Conservation (phyloP, 306 rosid species). For the Hippophae rhamnoides region DNA sequence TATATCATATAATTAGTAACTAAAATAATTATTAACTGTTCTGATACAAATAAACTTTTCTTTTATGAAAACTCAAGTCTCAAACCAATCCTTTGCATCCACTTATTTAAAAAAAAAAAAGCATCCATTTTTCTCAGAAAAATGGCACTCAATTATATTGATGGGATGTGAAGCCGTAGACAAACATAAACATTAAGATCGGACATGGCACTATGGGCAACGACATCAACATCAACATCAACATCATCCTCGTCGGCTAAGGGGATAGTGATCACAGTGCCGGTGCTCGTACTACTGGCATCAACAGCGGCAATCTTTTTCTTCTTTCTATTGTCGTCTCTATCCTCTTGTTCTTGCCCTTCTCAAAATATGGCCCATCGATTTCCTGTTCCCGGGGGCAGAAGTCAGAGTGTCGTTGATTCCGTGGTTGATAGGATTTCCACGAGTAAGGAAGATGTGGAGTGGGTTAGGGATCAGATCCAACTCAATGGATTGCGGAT, state of each 20-base stretch:
- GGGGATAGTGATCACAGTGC: constrained; percentile 60
- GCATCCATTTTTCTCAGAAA: too few species aligned
- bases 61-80: too few species aligned
- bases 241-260: constrained; percentile 41
- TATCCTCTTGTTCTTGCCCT: constrained; percentile 73
- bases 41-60: too few species aligned
- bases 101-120: too few species aligned
- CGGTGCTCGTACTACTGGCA: constrained; percentile 53
- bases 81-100: too few species aligned
- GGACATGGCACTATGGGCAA: constrained; percentile 32
- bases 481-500: constrained; percentile 64
- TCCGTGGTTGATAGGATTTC: constrained; percentile 17
- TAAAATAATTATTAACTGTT: too few species aligned
- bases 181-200: background rate
- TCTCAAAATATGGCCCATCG: background rate
- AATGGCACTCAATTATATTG: too few species aligned
- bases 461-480: constrained; percentile 82
- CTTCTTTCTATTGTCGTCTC: constrained; percentile 59
- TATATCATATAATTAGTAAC: too few species aligned
- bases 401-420: constrained; percentile 3
- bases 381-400: background rate
- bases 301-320: constrained; percentile 46
- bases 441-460: constrained; percentile 60
- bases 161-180: too few species aligned
- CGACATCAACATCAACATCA: constrained; percentile 11